Percentiles rank a stretch among this genome's conserved stretches.
These are phyloP conservation scores for Taiwanofungus camphoratus DNA, from an alignment of 1,284 basidiomycete genomes.

Conservation along the genomic window DNA sequence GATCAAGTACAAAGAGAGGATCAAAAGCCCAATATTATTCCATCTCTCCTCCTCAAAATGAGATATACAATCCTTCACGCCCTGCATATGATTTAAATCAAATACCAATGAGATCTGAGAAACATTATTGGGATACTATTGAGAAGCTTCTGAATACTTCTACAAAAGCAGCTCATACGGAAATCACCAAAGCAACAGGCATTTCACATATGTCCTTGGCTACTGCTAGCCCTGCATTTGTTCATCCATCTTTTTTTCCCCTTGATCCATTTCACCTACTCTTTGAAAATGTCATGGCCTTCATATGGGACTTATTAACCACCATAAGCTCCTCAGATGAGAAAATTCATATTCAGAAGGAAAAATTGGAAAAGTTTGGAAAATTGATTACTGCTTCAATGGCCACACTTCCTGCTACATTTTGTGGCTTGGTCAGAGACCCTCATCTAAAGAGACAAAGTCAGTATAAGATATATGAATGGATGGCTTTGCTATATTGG, in stretches of 20 bases:
- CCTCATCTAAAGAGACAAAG: not conserved
- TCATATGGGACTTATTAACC: not conserved
- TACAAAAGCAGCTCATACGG: not conserved
- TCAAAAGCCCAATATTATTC: not conserved
- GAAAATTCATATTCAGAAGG: not conserved
- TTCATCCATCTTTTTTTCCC: not conserved
- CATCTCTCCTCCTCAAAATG: not conserved
- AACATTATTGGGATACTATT: not conserved
- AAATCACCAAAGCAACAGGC: not conserved
- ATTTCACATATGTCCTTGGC: not conserved
- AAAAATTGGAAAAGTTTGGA: not conserved
- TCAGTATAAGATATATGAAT: not conserved
- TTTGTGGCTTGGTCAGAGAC: not conserved
- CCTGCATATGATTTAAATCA: not conserved
- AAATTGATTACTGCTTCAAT: not conserved
- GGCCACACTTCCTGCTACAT: not conserved
- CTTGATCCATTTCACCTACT: not conserved
- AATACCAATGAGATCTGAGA: not conserved
- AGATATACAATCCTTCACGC: not conserved
- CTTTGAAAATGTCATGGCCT: not conserved
- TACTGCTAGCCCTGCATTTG: not conserved
- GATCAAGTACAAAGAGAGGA: not conserved
- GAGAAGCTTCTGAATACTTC: not conserved
- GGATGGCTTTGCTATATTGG: not conserved
- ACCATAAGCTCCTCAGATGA: not conserved